These are phyloP conservation scores for Akanthomyces muscarius DNA, from an alignment of 2,329 filamentous ascomycete genomes.

Conservation along the genomic window DNA sequence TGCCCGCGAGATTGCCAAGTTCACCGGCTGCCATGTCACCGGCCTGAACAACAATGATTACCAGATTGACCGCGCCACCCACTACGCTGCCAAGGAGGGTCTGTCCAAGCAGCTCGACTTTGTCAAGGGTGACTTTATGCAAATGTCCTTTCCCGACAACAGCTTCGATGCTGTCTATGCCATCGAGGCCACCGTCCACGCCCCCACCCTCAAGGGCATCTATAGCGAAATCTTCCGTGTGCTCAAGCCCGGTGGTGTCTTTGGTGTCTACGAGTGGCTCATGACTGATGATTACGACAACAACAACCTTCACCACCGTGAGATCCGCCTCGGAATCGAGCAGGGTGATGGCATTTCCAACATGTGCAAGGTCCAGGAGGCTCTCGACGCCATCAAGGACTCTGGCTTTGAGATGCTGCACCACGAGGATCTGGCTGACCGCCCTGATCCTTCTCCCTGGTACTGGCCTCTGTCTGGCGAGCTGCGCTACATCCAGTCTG, in stretches of 20 bases:
- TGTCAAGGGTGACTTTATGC: conserved; percentile 79
- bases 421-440: conserved; percentile 53
- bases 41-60: conserved; percentile 72
- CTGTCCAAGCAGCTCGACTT: conserved; percentile 76
- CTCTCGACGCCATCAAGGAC: conserved; percentile 71
- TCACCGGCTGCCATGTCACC: conserved; percentile 82
- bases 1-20: conserved; percentile 93
- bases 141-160: conserved; percentile 89
- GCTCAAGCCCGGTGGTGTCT: conserved; percentile 88
- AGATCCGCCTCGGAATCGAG: conserved; percentile 86
- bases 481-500: conserved; percentile 69
- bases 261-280: conserved; percentile 94
- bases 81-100: conserved; percentile 78
- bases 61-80: conserved; percentile 90
- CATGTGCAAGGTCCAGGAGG: conserved; percentile 82
- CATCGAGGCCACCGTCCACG: conserved; percentile 91
- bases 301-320: conserved; percentile 72
- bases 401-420: conserved; percentile 74
- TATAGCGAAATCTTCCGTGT: conserved; percentile 90
- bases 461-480: conserved; percentile 84
- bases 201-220: conserved; percentile 78
- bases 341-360: conserved; percentile 90
- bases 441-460: conserved; percentile 63
- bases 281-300: conserved; percentile 96
- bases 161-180: conserved; percentile 89